phyloP scores from a whole-genome alignment of 2,329 filamentous ascomycete species.

The Cladosporium austrohemisphaericum region DNA sequence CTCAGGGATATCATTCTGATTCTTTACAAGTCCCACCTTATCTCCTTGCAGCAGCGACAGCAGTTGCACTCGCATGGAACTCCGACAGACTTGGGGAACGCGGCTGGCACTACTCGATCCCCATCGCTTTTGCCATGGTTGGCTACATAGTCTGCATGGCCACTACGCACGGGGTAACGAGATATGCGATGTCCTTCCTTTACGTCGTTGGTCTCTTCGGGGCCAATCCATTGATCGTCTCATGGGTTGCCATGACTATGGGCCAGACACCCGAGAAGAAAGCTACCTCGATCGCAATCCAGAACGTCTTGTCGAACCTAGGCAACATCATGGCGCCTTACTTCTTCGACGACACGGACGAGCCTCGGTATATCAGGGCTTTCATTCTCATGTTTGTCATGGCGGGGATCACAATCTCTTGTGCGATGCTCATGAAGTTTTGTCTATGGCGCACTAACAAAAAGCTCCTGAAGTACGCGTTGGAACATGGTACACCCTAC shows the following conservation, averaged over 20 bases:
- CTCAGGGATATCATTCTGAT: no score
- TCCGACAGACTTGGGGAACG: constrained; percentile 39
- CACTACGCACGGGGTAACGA: constrained; percentile 8
- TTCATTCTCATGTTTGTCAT: constrained; percentile 9
- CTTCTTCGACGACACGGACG: constrained; percentile 2
- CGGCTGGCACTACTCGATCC: constrained; percentile 32
- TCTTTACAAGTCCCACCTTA: constrained; percentile 37
- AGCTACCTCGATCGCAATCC: constrained; percentile 47
- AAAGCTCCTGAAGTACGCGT: constrained; percentile 2
- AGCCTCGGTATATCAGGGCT: constrained; percentile 9
- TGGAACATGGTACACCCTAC: constrained; percentile 9
- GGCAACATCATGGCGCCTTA: constrained; percentile 8
- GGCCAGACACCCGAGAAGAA: constrained; percentile 42
- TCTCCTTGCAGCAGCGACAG: constrained; percentile 13
- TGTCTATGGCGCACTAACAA: constrained; percentile 7
- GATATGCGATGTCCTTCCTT: constrained; percentile 32
- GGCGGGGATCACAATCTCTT: neutral
- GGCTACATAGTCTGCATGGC: constrained; percentile 13
- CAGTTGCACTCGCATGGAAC: constrained; percentile 31
- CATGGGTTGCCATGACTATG: constrained; percentile 35
- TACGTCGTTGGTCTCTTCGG: constrained; percentile 34
- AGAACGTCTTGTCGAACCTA: constrained; percentile 35
- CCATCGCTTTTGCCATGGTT: neutral
- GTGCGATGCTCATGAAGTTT: constrained; percentile 7
- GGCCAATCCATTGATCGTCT: constrained; percentile 36